phyloP scores from a whole-genome alignment of 176 grass and related monocot genomes.

The Phyllostachys edulis region DNA sequence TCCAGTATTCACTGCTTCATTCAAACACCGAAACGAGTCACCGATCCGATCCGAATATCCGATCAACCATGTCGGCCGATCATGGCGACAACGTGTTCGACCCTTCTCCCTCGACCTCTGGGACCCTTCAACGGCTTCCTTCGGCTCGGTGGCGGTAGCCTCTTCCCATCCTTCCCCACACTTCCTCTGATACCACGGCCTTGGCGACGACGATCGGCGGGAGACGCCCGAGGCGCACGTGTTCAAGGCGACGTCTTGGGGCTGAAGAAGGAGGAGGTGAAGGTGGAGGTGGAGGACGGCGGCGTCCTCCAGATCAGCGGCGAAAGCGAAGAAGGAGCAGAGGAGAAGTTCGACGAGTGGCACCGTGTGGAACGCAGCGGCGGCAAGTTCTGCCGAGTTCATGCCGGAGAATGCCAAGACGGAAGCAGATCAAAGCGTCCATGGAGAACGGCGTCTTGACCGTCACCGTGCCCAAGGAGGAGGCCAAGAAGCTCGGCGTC shows the following conservation, averaged over 20 bases:
- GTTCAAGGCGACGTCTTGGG: constrained; percentile 68
- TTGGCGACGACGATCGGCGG: too few relatives aligned
- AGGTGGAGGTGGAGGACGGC: constrained; percentile 62
- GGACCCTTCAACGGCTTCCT: constrained; percentile 15
- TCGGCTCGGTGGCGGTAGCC: too few relatives aligned
- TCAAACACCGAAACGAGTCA: neutral
- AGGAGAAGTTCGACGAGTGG: constrained; percentile 61
- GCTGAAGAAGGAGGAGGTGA: constrained; percentile 66
- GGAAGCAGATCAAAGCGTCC: constrained; percentile 46
- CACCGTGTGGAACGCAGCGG: constrained; percentile 63
- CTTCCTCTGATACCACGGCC: too few relatives aligned
- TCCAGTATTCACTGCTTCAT: neutral
- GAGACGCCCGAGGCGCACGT: constrained; percentile 51
- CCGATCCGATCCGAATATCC: too few relatives aligned
- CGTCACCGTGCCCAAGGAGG: constrained; percentile 57
- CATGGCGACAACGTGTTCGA: constrained; percentile 46
- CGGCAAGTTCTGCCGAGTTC: constrained; percentile 59
- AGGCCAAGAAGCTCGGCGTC: constrained; percentile 44
- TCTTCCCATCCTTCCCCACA: constrained; percentile 1
- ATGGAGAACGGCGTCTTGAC: constrained; percentile 72
- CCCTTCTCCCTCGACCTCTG: constrained; percentile 28
- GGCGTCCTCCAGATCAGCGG: constrained; percentile 59
- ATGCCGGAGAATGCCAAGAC: constrained; percentile 54
- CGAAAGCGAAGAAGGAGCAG: constrained; percentile 56
- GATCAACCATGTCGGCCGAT: constrained; percentile 22